These are phyloP conservation scores for Collybia sordida DNA, from an alignment of 768 basidiomycete species.

Conservation along the genomic window DNA sequence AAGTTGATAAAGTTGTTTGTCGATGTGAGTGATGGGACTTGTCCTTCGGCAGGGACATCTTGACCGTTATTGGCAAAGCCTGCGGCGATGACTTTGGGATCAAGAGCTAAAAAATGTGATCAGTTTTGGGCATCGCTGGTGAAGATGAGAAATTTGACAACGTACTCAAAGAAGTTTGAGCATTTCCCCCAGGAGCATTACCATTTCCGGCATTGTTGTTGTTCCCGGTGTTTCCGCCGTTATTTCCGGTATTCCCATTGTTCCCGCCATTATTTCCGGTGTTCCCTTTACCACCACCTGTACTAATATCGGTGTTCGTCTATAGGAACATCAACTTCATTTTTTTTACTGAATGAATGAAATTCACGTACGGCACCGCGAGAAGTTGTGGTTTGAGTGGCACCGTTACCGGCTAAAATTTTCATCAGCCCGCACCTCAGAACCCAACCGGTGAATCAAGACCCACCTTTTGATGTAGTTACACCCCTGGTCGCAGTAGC, in stretches of 20 bases:
- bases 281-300: conserved; percentile 5
- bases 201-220: neutral
- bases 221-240: conserved; percentile 6
- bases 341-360: neutral
- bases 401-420: neutral
- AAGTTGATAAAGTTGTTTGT: conserved; percentile 54
- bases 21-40: conserved; percentile 42
- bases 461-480: neutral
- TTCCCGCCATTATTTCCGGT: conserved; percentile 6
- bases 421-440: too few relatives aligned
- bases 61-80: conserved; percentile 28
- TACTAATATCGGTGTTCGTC: conserved; percentile 3
- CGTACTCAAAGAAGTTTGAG: conserved; percentile 39
- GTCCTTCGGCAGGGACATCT: conserved; percentile 29
- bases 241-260: conserved; percentile 1
- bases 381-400: conserved; percentile 1
- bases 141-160: conserved; percentile 1
- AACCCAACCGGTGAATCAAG: too few relatives aligned
- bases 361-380: conserved; percentile 1
- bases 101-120: conserved; percentile 15
- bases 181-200: conserved; percentile 19
- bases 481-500: neutral
- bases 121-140: neutral
- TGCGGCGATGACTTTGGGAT: conserved; percentile 23
- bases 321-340: too few relatives aligned